phyloP scores from a whole-genome alignment of 2,329 filamentous ascomycete species.

The Akanthomyces uredinophilus region DNA sequence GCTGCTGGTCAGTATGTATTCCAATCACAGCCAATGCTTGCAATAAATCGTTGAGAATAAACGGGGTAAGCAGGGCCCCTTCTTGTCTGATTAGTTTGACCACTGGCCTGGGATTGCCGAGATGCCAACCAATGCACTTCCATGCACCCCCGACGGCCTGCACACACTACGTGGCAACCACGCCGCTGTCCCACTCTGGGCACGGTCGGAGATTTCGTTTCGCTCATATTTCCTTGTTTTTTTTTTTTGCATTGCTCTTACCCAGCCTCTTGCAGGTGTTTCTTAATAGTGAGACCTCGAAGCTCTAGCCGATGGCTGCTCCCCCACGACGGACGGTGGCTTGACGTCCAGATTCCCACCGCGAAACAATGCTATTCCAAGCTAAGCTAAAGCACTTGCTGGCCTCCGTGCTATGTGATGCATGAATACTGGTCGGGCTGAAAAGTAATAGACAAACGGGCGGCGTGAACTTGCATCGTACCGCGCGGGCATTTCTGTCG shows the following conservation, averaged over 20 bases:
- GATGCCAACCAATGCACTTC: conserved; percentile 2
- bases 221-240: background rate
- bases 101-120: background rate
- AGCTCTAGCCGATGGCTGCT: background rate
- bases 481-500: background rate
- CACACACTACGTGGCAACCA: conserved; percentile 7
- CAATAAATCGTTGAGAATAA: background rate
- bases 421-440: conserved; percentile 12
- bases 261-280: background rate
- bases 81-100: background rate
- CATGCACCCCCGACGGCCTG: background rate
- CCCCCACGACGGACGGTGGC: background rate
- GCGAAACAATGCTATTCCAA: conserved; percentile 8
- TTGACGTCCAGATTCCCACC: background rate
- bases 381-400: background rate
- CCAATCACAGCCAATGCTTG: background rate
- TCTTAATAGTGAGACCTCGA: background rate
- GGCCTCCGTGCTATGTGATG: background rate
- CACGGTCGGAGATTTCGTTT: conserved; percentile 11
- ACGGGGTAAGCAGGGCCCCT: background rate
- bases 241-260: conserved; percentile 4
- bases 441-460: conserved; percentile 7
- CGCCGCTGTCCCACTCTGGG: conserved; percentile 11
- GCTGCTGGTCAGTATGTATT: background rate
- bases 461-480: background rate